Conservation (phyloP, 2,329 filamentous ascomycete genomes). For the Aspergillus costaricaensis region DNA sequence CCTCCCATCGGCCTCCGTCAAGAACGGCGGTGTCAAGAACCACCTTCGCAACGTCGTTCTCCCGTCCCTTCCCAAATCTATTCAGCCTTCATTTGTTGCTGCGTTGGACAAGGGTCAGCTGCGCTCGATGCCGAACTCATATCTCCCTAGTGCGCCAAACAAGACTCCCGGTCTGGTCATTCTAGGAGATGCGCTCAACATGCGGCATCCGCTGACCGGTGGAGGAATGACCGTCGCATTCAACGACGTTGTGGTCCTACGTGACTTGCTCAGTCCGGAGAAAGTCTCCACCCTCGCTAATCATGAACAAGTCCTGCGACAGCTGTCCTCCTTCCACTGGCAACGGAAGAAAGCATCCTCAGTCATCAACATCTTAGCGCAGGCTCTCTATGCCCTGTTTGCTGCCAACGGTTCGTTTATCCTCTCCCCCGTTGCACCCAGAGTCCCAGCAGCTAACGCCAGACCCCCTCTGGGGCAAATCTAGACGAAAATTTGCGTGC, state of each 20-base stretch:
- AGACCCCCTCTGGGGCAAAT: background rate
- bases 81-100: conserved; percentile 71
- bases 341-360: conserved; percentile 75
- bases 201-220: conserved; percentile 97
- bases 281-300: conserved; percentile 70
- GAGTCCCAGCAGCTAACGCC: conserved; percentile 11
- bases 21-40: conserved; percentile 78
- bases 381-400: conserved; percentile 89
- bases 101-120: conserved; percentile 79
- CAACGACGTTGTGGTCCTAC: conserved; percentile 81
- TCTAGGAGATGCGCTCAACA: conserved; percentile 94
- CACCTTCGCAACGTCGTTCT: conserved; percentile 81
- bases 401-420: conserved; percentile 66
- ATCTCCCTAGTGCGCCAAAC: conserved; percentile 78
- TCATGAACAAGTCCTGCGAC: conserved; percentile 63
- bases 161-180: conserved; percentile 72
- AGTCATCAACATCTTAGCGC: conserved; percentile 97
- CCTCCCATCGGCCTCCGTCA: conserved; percentile 69
- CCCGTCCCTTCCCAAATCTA: conserved; percentile 70
- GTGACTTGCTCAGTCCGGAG: conserved; percentile 70
- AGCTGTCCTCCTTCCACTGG: conserved; percentile 82
- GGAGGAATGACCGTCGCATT: conserved; percentile 98
- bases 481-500: conserved; percentile 69
- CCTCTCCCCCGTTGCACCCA: background rate
- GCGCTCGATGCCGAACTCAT: conserved; percentile 94